phyloP scores from a whole-genome alignment of 495 filamentous ascomycete genomes.

The Letharia columbiana region DNA sequence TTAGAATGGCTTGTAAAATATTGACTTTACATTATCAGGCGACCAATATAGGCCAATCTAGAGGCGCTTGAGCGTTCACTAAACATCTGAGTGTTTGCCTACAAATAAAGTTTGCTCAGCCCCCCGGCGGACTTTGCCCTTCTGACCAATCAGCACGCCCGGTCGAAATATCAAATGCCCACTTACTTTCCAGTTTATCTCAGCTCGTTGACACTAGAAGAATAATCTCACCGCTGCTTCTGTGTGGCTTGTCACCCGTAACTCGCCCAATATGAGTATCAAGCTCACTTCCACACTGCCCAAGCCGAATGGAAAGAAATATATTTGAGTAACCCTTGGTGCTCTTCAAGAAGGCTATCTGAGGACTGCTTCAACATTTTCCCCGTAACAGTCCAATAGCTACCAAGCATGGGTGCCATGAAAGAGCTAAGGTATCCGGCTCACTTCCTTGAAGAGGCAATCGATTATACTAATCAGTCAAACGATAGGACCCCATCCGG shows the following conservation, averaged over 20 bases:
- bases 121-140: background rate
- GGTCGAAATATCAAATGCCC: background rate
- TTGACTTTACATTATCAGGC: background rate
- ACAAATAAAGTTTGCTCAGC: background rate
- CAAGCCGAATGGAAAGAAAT: no score
- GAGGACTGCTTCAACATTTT: background rate
- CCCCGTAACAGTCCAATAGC: background rate
- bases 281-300: background rate
- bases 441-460: no score
- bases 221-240: background rate
- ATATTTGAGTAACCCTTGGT: no score
- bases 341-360: background rate
- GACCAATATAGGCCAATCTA: background rate
- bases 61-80: background rate
- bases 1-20: background rate
- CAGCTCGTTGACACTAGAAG: background rate
- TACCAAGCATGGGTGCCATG: background rate
- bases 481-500: background rate
- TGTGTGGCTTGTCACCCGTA: background rate
- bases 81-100: background rate
- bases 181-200: background rate
- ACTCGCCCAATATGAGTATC: background rate
- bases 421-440: background rate
- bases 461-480: background rate
- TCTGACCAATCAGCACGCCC: background rate